Evolutionary conservation across 148 eudicot species (phyloP).

Genomic region (Fagopyrum homotropicum): DNA sequence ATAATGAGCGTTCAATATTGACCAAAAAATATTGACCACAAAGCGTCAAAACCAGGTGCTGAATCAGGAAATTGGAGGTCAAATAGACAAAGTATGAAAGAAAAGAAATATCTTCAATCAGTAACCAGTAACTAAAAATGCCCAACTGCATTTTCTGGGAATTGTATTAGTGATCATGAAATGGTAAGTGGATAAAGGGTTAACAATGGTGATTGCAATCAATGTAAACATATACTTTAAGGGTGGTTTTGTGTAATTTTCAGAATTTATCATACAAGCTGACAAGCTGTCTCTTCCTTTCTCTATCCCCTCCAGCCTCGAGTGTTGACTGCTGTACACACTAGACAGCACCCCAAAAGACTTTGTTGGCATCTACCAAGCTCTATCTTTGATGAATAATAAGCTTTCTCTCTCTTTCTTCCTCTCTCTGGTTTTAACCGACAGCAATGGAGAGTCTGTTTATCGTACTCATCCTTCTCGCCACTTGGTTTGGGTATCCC

Average conservation of each 20-base stretch:
- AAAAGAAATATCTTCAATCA: neutral
- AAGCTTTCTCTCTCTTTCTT: neutral
- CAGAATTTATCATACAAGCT: too few species aligned
- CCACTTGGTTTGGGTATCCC: conserved; percentile 19
- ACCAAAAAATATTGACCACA: neutral
- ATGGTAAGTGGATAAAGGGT: too few species aligned
- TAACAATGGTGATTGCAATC: too few species aligned
- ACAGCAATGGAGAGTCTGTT: conserved; percentile 15
- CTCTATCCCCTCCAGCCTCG: neutral
- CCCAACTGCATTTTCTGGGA: too few species aligned
- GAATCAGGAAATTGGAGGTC: neutral
- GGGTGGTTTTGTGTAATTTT: too few species aligned
- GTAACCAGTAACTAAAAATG: too few species aligned
- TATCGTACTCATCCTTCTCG: conserved; percentile 13
- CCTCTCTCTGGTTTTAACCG: neutral
- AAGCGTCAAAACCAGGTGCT: neutral
- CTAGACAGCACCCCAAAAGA: neutral
- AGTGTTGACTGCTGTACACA: neutral
- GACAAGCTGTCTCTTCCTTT: neutral
- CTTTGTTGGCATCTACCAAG: neutral
- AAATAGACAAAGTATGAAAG: neutral
- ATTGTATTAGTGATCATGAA: too few species aligned
- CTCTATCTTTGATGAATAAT: neutral
- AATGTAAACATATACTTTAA: too few species aligned
- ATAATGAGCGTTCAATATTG: neutral